These are phyloP conservation scores for Leishmania aethiopica DNA, from an alignment of 208 protist species.

Conservation along the genomic window DNA sequence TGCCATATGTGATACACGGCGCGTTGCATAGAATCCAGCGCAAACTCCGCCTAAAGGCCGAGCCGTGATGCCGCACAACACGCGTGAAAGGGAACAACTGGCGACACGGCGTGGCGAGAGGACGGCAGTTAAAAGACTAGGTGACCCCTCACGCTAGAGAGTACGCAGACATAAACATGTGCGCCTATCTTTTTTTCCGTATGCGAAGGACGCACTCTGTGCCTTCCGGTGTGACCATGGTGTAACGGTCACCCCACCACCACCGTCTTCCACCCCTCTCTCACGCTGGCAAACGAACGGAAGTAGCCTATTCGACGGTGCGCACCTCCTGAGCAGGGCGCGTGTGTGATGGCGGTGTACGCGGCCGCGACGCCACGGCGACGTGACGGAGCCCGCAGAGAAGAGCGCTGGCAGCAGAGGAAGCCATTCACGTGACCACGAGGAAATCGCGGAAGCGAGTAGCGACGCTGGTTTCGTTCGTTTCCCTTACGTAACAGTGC, in stretches of 20 bases:
- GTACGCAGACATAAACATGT: background rate
- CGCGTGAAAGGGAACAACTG: background rate
- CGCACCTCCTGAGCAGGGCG: background rate
- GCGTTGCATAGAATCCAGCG: background rate
- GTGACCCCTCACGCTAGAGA: background rate
- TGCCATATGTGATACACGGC: background rate
- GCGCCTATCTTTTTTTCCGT: background rate
- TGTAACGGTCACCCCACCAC: background rate
- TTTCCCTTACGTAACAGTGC: slow-evolving; percentile 6
- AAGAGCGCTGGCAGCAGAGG: background rate
- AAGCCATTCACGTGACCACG: too few relatives aligned
- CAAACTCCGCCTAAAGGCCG: background rate
- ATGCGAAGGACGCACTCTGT: background rate
- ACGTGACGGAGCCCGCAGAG: background rate
- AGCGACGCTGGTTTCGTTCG: background rate
- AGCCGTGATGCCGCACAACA: background rate
- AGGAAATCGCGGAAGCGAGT: background rate
- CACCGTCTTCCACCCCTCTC: background rate
- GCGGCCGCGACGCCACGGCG: background rate
- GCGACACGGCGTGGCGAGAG: background rate
- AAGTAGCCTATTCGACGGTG: background rate
- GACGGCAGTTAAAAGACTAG: background rate
- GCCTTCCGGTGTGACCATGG: background rate
- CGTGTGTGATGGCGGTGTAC: background rate
- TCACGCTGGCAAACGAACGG: background rate